Conservation (phyloP, 495 filamentous ascomycete genomes). For the Lasiosphaeriaceae sp. region DNA sequence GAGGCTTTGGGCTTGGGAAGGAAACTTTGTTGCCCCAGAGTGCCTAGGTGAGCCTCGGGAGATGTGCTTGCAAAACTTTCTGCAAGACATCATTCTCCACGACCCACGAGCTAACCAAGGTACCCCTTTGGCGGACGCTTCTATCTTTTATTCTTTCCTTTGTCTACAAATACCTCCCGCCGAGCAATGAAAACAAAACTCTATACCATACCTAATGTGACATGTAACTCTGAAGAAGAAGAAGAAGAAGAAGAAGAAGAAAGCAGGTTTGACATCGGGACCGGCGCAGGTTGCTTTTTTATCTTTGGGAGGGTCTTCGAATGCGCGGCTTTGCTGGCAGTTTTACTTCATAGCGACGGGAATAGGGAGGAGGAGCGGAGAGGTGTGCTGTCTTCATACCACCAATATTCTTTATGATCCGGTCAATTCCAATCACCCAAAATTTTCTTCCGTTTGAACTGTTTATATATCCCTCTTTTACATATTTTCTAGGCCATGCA, state of each 20-base stretch:
- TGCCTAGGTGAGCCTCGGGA: conserved; percentile 27
- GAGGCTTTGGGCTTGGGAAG: conserved; percentile 32
- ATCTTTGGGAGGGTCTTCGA: neutral
- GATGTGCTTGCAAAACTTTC: conserved; percentile 1
- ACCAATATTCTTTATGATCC: too few relatives aligned
- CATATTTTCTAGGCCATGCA: too few relatives aligned
- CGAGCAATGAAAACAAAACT: neutral
- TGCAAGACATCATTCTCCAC: neutral
- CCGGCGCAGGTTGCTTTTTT: neutral
- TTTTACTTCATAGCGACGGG: neutral
- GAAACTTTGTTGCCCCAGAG: conserved; percentile 34
- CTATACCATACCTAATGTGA: neutral
- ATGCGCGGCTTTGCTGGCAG: neutral
- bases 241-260: too few relatives aligned
- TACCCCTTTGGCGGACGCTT: neutral
- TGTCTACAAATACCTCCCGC: neutral
- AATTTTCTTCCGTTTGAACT: too few relatives aligned
- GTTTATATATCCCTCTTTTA: too few relatives aligned
- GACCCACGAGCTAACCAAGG: neutral
- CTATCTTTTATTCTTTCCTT: neutral
- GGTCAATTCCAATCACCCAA: too few relatives aligned
- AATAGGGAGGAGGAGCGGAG: too few relatives aligned
- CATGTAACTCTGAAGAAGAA: neutral
- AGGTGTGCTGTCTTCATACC: too few relatives aligned
- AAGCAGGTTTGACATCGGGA: neutral